Evolutionary conservation across 257 asterid genomes (phyloP), one percentile per base, ranked within the genome.

Genomic region (Nicotiana otophora): DNA sequence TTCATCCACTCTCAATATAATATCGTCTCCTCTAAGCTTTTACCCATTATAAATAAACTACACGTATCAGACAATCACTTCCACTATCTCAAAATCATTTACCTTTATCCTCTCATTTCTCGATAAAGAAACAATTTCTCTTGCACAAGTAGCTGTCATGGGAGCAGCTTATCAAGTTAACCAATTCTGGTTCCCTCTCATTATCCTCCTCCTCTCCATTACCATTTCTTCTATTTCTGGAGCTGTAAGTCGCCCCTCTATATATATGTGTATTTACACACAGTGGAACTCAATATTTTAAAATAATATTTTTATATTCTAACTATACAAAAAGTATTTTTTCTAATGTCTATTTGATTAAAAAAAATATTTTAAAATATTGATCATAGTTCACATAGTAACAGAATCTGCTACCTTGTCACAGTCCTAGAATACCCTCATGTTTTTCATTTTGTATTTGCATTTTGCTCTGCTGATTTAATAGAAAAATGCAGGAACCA

Each of bases 101-200:
- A 5, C 80, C 62, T 48, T 48, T 28, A 7, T 23, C 61, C 39
- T 42, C 60, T 46, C 61, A 72, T 55, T 72, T 48, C 78, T 23
- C 48, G 79, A 72, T 61, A 23, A 72, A 12, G 61, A 72, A 23
- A 19, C 26, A 58, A 6, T 1, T 53, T 53, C 15, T 3, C 17
- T 11, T 10, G 58, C 58, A 10, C 31, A 60, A 60, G 31, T 12
- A 20, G 68, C 81, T 91, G 39, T 12, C 39, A 74, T 74, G 79
- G 79, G 26, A 23, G 62, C 48, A 74, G 79, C 80, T 23, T 42
- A 48, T 23, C 62, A 48, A 26, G 80, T 15, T 74, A 48, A 46
- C 61, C 36, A 46, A 46, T 14, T 74, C 6, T 26, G 80, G 42
- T 26, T 74, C 62, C 39, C 28, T 48, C 62, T 74, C 15, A 48